Base-by-base conservation (phyloP, 2,329 filamentous ascomycete species). In the Cladosporium sp. region DNA sequence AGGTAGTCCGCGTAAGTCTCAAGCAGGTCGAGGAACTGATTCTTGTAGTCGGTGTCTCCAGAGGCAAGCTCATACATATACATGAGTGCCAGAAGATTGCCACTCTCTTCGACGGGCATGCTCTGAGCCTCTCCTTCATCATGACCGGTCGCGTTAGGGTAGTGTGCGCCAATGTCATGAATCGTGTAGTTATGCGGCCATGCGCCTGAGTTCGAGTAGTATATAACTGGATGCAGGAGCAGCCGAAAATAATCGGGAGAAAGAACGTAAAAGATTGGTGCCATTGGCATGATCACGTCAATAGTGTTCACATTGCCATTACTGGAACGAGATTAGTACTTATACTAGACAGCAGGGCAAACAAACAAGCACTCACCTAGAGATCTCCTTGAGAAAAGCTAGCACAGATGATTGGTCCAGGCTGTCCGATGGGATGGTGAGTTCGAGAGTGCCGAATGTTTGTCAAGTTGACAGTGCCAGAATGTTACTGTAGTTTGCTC, bases 81-180 rank as follows among this genome's bases (percentile, higher is more conserved):
- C 59, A 81, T 77, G 80, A 87, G 85, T 66, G 85, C 83, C 30
- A 87, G 66, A 75, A 86, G 83, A 71, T 87, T 85, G n/a, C 85
- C 86, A 66, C 84, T 86, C 70, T 88, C 85, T 72, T 88, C 86
- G 2, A 88, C 69, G 2, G 85, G 86, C 81, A 86, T 86, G 10
- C 77, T 73, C 70, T 87, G 84, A 59, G 85, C 85, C 7, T 70
- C 66, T 25, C 72, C 73, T 63, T 74, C 70, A 5, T 71, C 59
- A 46, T 75, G 72, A 0, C 73, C 73, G 0, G 89, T 92, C 1
- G 88, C 84, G 68, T 92, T 92, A 0, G 89, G 90, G 74, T 91
- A 92, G 0, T 84, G 75, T 14, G 65, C 51, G 1, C 90, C 90
- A n/a, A 92, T 80, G 76, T 92, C 90, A 73, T 92, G 90, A 84